These are phyloP conservation scores for Metschnikowia sp. DNA, from an alignment of 805 yeast species.

Conservation along the genomic window DNA sequence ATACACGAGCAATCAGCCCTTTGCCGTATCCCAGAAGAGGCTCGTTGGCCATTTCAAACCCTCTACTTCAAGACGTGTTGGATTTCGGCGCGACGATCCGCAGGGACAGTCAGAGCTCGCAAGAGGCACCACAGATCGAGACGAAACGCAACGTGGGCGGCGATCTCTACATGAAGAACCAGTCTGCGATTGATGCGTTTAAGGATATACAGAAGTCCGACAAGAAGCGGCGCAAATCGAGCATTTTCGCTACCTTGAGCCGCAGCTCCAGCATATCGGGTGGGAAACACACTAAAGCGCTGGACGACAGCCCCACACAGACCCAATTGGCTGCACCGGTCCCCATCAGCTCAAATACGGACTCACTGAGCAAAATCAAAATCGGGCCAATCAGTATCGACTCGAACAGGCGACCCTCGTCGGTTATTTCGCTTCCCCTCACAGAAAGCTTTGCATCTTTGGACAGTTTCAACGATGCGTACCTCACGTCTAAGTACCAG, in stretches of 20 bases:
- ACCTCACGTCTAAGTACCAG: slow-evolving; percentile 38
- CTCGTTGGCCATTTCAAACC: slow-evolving; percentile 1
- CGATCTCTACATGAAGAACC: slow-evolving; percentile 41
- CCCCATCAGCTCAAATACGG: background rate
- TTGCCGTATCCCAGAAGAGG: background rate
- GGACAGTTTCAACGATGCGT: slow-evolving; percentile 64
- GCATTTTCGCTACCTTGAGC: slow-evolving; percentile 12
- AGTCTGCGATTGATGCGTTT: slow-evolving; percentile 40
- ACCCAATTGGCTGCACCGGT: background rate
- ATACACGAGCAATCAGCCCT: no score
- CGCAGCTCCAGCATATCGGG: slow-evolving; percentile 9
- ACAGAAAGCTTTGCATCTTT: slow-evolving; percentile 77
- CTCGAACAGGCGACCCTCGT: slow-evolving; percentile 46
- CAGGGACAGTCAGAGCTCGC: slow-evolving; percentile 21
- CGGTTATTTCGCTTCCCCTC: slow-evolving; percentile 65
- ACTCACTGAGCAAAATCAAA: slow-evolving; percentile 20
- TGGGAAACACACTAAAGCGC: slow-evolving; percentile 2
- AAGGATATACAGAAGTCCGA: slow-evolving; percentile 42
- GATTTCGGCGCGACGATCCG: slow-evolving; percentile 25
- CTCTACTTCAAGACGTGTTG: slow-evolving; percentile 29
- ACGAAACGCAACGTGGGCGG: slow-evolving; percentile 46
- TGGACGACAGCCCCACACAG: slow-evolving; percentile 1
- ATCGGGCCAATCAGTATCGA: slow-evolving; percentile 35
- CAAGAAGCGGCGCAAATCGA: slow-evolving; percentile 34
- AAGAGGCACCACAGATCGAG: slow-evolving; percentile 43